Base-by-base conservation (phyloP, 768 basidiomycete genomes). In the Cyclocybe aegerita region DNA sequence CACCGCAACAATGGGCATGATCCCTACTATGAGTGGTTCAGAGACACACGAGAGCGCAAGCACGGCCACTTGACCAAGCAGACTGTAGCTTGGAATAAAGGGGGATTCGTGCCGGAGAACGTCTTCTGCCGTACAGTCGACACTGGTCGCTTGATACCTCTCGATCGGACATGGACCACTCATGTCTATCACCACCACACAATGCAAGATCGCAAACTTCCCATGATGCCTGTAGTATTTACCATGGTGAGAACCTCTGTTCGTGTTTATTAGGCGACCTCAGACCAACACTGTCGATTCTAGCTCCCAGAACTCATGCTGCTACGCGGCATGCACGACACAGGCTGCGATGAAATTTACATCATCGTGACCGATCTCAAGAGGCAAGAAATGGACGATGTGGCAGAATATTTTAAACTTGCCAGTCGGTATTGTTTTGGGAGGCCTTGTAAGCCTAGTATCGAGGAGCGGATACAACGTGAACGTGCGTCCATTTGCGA, bases 251-350 rank as follows among this genome's bases (percentile, higher is more conserved):
- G 75, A 63, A 23, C 39, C 23, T 12, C 48, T 2, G n/a, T 35
- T 42, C 35, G 38, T 37, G 49, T 16, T 31, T 54, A 30, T 17
- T 10, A 43, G 36, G 33, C 39, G 9, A 29, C 12, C 31, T 44
- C 34, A 47, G 14, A 46, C 35, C 39, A 49, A 47, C 40, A 29
- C 35, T 49, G 43, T 39, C n/a, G 39, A 46, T 41, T 55, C 16
- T 56, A 90, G 88, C 73, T 90, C 37, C 87, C 87, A 30, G 88
- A 90, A 66, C 77, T 90, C 17, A 88, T 90, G 85, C 75, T 90
- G 42, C 69, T 90, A 43, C 76, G 88, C 11, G 88, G 86, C 44
- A 90, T 90, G 88, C 87, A 90, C 61, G 88, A 90, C 59, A 74
- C 78, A 34, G 85, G 85, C 32, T 88, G 88, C 68, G 87, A 90